Conservation (phyloP, 805 yeast genomes). For the Saccharomyces kudriavzevii region DNA sequence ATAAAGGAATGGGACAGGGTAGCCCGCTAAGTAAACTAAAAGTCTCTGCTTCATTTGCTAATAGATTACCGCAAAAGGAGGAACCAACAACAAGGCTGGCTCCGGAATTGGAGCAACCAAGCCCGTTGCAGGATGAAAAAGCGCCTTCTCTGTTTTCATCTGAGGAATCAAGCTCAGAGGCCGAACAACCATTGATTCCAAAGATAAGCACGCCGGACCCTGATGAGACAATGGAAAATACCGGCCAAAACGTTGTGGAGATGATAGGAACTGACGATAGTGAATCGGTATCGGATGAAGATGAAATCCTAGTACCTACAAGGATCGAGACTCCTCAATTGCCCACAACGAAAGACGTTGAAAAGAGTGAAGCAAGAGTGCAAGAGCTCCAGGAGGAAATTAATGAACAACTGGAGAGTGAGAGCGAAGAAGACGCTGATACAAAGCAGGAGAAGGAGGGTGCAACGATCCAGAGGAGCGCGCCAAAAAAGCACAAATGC, state of each 20-base stretch:
- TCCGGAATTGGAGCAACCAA: background rate
- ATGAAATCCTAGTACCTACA: background rate
- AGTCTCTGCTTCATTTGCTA: background rate
- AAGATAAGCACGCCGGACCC: background rate
- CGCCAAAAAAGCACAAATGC: background rate
- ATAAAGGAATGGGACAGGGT: background rate
- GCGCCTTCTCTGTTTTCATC: background rate
- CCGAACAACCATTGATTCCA: background rate
- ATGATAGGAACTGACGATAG: slow-evolving; percentile 7
- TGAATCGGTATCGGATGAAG: background rate
- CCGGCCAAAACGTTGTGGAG: slow-evolving; percentile 1
- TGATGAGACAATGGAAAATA: background rate
- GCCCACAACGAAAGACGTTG: slow-evolving; percentile 14
- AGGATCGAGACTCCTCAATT: slow-evolving; percentile 13
- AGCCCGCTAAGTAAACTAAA: background rate
- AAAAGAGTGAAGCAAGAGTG: slow-evolving; percentile 11
- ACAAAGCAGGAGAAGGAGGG: slow-evolving; percentile 18
- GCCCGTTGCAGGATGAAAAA: background rate
- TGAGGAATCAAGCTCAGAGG: background rate
- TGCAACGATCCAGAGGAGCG: slow-evolving; percentile 10
- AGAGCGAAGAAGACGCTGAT: slow-evolving; percentile 17
- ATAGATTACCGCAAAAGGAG: slow-evolving; percentile 3
- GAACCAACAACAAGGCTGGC: slow-evolving; percentile 2
- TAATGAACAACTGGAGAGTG: slow-evolving; percentile 2
- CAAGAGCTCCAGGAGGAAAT: slow-evolving; percentile 2